Evolutionary conservation across 768 basidiomycete species (phyloP).

Genomic region (Tricholoma terreum): DNA sequence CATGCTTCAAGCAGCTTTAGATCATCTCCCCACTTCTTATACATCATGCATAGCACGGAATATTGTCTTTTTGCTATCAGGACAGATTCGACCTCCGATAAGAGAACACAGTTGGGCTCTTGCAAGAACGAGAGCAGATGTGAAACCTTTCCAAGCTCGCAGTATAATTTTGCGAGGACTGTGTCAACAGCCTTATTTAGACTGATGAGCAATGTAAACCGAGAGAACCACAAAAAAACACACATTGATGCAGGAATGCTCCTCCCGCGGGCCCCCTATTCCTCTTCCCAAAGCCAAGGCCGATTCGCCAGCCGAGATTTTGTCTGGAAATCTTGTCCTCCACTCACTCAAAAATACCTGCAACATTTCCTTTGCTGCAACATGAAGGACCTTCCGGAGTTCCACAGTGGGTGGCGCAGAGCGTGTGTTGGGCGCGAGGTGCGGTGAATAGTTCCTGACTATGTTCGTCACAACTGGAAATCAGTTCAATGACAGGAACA

Average conservation of each 20-base stretch:
- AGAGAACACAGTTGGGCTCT: slow-evolving; percentile 49
- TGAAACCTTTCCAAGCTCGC: slow-evolving; percentile 53
- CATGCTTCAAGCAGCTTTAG: slow-evolving; percentile 64
- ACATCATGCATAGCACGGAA: slow-evolving; percentile 59
- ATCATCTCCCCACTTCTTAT: slow-evolving; percentile 53
- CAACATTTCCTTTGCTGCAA: slow-evolving; percentile 75
- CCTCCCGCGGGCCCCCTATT: neutral
- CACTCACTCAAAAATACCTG: slow-evolving; percentile 63
- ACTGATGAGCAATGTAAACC: neutral
- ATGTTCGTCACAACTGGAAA: slow-evolving; percentile 81
- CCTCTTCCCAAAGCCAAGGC: neutral
- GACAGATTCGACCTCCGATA: slow-evolving; percentile 61
- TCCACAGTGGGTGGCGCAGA: slow-evolving; percentile 69
- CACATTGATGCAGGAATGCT: slow-evolving; percentile 13
- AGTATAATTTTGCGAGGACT: slow-evolving; percentile 71
- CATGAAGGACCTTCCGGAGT: slow-evolving; percentile 58
- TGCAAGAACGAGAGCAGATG: slow-evolving; percentile 61
- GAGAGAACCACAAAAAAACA: slow-evolving; percentile 1
- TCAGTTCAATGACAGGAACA: slow-evolving; percentile 60
- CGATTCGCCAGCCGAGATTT: slow-evolving; percentile 20
- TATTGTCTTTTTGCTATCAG: slow-evolving; percentile 52
- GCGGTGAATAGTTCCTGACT: slow-evolving; percentile 90
- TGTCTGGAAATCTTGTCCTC: slow-evolving; percentile 42
- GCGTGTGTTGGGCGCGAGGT: slow-evolving; percentile 68
- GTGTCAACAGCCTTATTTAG: slow-evolving; percentile 70